These are phyloP conservation scores for Stachybotrys elegans DNA, from an alignment of 2,329 filamentous ascomycete species.

Conservation along the genomic window DNA sequence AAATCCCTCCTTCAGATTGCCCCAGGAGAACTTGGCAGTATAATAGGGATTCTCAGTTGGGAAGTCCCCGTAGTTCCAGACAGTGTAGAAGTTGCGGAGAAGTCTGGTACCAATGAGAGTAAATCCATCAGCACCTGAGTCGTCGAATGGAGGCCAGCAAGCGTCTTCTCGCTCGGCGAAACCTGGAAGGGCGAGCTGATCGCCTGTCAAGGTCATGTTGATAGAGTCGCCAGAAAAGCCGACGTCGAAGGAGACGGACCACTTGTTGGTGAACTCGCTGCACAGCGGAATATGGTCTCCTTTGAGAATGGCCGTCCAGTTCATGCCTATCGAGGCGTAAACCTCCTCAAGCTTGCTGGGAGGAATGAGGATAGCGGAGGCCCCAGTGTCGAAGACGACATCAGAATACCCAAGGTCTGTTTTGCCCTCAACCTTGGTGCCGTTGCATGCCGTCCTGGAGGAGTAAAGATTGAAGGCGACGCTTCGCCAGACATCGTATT, in stretches of 20 bases:
- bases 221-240: constrained; percentile 12
- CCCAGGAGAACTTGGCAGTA: constrained; percentile 14
- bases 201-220: constrained; percentile 24
- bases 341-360: constrained; percentile 15
- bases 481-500: constrained; percentile 27
- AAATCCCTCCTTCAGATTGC: constrained; percentile 14
- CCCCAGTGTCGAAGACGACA: constrained; percentile 28
- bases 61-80: constrained; percentile 24
- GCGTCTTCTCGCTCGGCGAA: constrained; percentile 26
- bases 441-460: constrained; percentile 11
- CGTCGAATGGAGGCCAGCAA: constrained; percentile 30
- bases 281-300: constrained; percentile 25
- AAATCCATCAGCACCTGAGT: constrained; percentile 15
- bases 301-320: constrained; percentile 23
- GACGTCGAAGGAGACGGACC: constrained; percentile 25
- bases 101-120: constrained; percentile 24
- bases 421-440: constrained; percentile 1
- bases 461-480: constrained; percentile 1
- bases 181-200: constrained; percentile 23
- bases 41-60: neutral
- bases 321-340: constrained; percentile 29
- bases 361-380: constrained; percentile 20
- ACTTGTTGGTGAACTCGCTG: constrained; percentile 28
- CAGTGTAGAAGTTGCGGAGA: constrained; percentile 26
- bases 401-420: constrained; percentile 5